Evolutionary conservation across 2,329 filamentous ascomycete species (phyloP), one percentile per base, ranked within the genome.

Genomic region (Fusarium clavum): DNA sequence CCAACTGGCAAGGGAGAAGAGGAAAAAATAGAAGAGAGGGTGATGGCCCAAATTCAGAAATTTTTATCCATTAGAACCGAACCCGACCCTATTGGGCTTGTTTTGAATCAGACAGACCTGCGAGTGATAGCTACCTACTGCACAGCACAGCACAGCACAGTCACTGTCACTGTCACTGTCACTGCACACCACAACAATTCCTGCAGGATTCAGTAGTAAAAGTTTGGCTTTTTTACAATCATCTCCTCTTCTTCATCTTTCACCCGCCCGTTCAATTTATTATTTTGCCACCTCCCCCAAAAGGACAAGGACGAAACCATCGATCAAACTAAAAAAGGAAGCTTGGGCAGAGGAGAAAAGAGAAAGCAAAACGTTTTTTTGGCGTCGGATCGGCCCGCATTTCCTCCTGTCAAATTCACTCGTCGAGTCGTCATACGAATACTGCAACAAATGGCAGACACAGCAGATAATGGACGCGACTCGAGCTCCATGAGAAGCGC

Each of bases 321-420:
- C 29, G 4, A 49, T 8, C 48, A n/a, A 20, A n/a, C 48, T 25
- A 12, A 16, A 24, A 38, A 52, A 53, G 34, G 6, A 38, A 24
- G 29, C 12, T 22, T 25, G 25, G 29, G 29, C 29, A 30, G 29
- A 30, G 29, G 18, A 25, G 8, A n/a, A 24, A 20, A 22, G 24
- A 29, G 24, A 29, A 18, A 25, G 24, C 7, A 44, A 53, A 22
- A 34, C 24, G 4, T n/a, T 20, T 29, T 14, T 53, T 53, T 29
- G 49, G 49, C 49, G 49, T 53, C 49, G 49, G 49, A 27, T 27
- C 49, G 49, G 49, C 49, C 49, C 49, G 49, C 38, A 24, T 24
- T 27, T 5, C 38, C 32, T 27, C 18, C 22, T 40, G 38, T 29
- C 20, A 18, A 22, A 25, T n/a, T 16, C 18, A 29, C 34, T n/a